These are phyloP conservation scores for Dothideomycetidae sp. DNA, from an alignment of 2,329 filamentous ascomycete genomes.

Conservation along the genomic window DNA sequence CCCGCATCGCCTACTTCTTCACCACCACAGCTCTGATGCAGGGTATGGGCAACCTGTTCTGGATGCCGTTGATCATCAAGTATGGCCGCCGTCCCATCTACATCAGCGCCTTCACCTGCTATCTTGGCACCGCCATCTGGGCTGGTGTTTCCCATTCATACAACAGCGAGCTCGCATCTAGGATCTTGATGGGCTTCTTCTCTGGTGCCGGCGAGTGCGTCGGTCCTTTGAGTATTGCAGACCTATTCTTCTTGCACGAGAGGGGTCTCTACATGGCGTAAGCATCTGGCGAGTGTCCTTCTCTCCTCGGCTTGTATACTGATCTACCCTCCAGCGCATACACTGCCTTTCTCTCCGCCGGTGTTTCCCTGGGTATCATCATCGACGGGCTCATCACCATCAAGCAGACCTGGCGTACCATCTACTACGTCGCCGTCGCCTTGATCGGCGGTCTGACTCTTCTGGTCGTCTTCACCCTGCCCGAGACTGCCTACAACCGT, in stretches of 20 bases:
- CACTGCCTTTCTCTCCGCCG: slow-evolving; percentile 17
- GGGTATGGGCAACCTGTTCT: slow-evolving; percentile 27
- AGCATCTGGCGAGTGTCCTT: slow-evolving; percentile 16
- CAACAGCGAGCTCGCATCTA: slow-evolving; percentile 26
- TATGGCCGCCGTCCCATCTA: slow-evolving; percentile 25
- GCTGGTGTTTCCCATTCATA: slow-evolving; percentile 14
- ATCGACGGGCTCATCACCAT: slow-evolving; percentile 34
- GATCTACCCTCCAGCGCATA: slow-evolving; percentile 14
- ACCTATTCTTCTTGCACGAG: slow-evolving; percentile 45
- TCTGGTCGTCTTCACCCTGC: slow-evolving; percentile 39
- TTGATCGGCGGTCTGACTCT: slow-evolving; percentile 36
- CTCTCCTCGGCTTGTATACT: background rate
- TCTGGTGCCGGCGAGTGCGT: slow-evolving; percentile 38
- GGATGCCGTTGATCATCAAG: slow-evolving; percentile 27
- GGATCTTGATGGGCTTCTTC: slow-evolving; percentile 40
- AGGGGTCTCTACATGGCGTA: slow-evolving; percentile 38
- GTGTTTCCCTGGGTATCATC: slow-evolving; percentile 21
- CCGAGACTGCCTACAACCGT: slow-evolving; percentile 37
- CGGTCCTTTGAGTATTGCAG: slow-evolving; percentile 38
- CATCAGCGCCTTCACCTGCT: slow-evolving; percentile 15
- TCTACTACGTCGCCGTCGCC: slow-evolving; percentile 39
- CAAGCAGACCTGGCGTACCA: slow-evolving; percentile 34
- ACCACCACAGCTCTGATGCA: slow-evolving; percentile 37
- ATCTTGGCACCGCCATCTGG: slow-evolving; percentile 15
- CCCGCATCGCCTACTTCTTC: slow-evolving; percentile 39